Conservation (phyloP, 75 land plant genomes). For the Selaginella moellendorffii region DNA sequence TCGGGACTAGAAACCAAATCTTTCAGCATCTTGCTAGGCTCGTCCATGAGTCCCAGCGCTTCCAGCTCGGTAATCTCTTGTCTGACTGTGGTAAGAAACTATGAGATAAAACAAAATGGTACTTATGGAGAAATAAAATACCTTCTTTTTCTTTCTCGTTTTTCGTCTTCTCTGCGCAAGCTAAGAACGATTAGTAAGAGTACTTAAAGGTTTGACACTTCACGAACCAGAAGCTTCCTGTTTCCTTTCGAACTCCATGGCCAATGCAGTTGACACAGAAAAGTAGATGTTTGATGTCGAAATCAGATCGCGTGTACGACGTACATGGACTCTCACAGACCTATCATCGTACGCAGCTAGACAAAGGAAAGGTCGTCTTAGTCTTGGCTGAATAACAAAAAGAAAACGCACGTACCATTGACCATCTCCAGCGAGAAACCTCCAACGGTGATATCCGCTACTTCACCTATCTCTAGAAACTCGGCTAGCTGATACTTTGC, state of each 20-base stretch:
- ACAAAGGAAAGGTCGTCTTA: slow-evolving; percentile 9
- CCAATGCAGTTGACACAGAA: slow-evolving; percentile 83
- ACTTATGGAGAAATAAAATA: not conserved
- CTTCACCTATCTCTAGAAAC: slow-evolving; percentile 88
- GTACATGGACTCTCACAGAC: slow-evolving; percentile 83
- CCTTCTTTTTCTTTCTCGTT: slow-evolving; percentile 1
- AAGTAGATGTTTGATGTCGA: slow-evolving; percentile 62
- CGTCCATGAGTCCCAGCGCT: slow-evolving; percentile 89
- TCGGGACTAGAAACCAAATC: slow-evolving; percentile 36
- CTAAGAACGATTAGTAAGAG: not conserved
- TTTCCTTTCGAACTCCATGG: slow-evolving; percentile 56
- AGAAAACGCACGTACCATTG: slow-evolving; percentile 34
- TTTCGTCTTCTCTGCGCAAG: not conserved
- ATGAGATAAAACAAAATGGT: not conserved
- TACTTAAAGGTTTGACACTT: slow-evolving; percentile 3
- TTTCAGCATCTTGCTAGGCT: slow-evolving; percentile 47
- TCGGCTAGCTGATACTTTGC: slow-evolving; percentile 72
- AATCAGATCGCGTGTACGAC: slow-evolving; percentile 77
- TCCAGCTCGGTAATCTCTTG: slow-evolving; percentile 64
- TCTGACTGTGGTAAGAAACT: slow-evolving; percentile 17
- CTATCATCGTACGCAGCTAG: slow-evolving; percentile 94
- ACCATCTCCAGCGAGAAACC: slow-evolving; percentile 92
- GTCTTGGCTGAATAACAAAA: not conserved
- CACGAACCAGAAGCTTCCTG: slow-evolving; percentile 33
- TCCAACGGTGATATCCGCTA: slow-evolving; percentile 83